These are phyloP conservation scores for Cordyceps farinosa DNA, from an alignment of 2,329 filamentous ascomycete species.

Conservation along the genomic window DNA sequence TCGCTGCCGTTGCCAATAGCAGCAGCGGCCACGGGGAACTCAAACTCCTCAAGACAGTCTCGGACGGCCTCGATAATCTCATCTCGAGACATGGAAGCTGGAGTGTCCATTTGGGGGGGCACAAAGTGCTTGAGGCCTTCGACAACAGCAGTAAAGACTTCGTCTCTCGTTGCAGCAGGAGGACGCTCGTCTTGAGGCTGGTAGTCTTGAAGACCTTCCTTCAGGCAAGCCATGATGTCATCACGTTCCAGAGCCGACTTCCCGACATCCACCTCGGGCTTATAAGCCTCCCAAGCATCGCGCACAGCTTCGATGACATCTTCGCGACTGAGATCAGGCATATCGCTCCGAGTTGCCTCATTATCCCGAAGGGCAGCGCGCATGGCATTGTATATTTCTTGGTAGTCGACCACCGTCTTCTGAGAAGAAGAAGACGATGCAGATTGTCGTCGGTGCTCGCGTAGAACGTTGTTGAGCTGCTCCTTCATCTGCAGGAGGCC, in stretches of 20 bases:
- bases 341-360: slow-evolving; percentile 39
- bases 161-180: slow-evolving; percentile 68
- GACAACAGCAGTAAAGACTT: slow-evolving; percentile 81
- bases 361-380: slow-evolving; percentile 68
- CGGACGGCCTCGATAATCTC: slow-evolving; percentile 81
- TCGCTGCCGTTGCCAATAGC: slow-evolving; percentile 47
- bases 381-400: slow-evolving; percentile 82
- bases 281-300: slow-evolving; percentile 91
- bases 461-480: slow-evolving; percentile 76
- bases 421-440: slow-evolving; percentile 60
- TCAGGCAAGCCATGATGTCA: slow-evolving; percentile 81
- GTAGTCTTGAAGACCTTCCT: slow-evolving; percentile 80
- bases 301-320: slow-evolving; percentile 83
- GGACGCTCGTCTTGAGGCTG: slow-evolving; percentile 50
- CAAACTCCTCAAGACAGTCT: slow-evolving; percentile 82
- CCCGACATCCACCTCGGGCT: slow-evolving; percentile 86
- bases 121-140: slow-evolving; percentile 79
- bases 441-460: slow-evolving; percentile 69
- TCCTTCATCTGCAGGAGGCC: slow-evolving; percentile 78
- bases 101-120: slow-evolving; percentile 67
- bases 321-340: slow-evolving; percentile 61
- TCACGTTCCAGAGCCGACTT: slow-evolving; percentile 88
- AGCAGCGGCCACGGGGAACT: slow-evolving; percentile 63
- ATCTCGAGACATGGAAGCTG: slow-evolving; percentile 68
- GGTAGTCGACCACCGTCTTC: slow-evolving; percentile 64